phyloP scores from a whole-genome alignment of 164 flowering plant species.

The Amborella trichopoda region DNA sequence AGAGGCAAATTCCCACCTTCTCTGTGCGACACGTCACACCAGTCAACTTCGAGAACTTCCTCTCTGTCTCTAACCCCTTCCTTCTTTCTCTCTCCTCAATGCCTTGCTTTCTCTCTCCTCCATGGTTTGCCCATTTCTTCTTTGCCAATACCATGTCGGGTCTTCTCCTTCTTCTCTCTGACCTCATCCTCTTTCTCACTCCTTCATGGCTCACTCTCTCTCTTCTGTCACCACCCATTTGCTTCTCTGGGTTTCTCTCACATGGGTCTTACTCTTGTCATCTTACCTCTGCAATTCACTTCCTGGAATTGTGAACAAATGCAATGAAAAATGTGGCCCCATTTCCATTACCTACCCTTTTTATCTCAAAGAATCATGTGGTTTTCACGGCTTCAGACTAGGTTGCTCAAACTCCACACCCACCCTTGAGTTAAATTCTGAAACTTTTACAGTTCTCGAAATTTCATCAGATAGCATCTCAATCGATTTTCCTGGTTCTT shows the following conservation, averaged over 20 bases:
- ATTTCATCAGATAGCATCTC: constrained; percentile 49
- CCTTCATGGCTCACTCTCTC: neutral
- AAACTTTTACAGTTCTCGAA: constrained; percentile 25
- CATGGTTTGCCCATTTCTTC: no score
- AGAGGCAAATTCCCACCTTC: no score
- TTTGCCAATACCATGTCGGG: no score
- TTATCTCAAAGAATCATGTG: constrained; percentile 27
- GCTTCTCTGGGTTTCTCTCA: neutral
- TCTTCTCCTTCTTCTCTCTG: no score
- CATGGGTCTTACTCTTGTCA: neutral
- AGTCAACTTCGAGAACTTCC: no score
- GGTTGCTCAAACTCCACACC: constrained; percentile 47
- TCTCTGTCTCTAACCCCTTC: no score
- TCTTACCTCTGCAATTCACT: neutral
- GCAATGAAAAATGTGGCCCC: constrained; percentile 41
- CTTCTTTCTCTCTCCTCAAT: neutral
- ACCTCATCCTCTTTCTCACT: no score
- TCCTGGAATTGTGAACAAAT: constrained; percentile 12
- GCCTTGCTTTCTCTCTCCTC: constrained; percentile 5
- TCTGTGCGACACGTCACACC: no score
- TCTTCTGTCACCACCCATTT: neutral
- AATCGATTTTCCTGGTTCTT: constrained; percentile 27
- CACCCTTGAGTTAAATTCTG: constrained; percentile 25
- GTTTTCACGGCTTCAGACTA: constrained; percentile 27
- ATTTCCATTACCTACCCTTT: constrained; percentile 51